Percentiles rank a stretch among this genome's conserved stretches.
phyloP scores from a whole-genome alignment of 2,329 filamentous ascomycete genomes.

The Pseudogymnoascus verrucosus region DNA sequence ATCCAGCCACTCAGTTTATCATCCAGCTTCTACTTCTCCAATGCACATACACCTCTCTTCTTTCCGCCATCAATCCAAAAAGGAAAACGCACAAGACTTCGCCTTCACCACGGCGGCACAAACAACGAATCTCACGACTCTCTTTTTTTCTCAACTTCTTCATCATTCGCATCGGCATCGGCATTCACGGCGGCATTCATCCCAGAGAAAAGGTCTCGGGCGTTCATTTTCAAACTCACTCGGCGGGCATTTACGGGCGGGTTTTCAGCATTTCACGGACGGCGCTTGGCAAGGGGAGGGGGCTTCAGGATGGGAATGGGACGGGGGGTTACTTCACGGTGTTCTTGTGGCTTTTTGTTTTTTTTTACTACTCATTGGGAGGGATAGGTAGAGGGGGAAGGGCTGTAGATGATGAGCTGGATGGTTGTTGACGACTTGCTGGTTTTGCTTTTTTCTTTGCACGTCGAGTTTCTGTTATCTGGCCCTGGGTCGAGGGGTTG shows the following conservation, averaged over 20 bases:
- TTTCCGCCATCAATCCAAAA: neutral
- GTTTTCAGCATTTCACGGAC: neutral
- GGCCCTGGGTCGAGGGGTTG: neutral
- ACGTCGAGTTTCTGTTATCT: neutral
- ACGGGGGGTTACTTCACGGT: neutral
- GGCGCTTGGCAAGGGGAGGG: neutral
- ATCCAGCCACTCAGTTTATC: neutral
- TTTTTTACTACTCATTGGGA: neutral
- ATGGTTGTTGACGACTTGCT: neutral
- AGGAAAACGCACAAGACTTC: neutral
- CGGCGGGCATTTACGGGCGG: neutral
- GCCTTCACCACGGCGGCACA: neutral
- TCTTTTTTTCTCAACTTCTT: neutral
- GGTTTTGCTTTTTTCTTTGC: neutral
- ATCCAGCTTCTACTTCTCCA: neutral
- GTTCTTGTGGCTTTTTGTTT: neutral
- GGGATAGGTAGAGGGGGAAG: neutral
- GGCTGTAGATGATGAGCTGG: neutral
- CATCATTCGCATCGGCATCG: neutral
- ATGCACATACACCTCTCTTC: neutral
- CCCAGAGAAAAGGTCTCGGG: constrained; percentile 4
- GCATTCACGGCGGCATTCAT: neutral
- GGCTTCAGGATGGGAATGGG: neutral
- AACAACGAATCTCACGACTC: neutral
- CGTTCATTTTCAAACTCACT: neutral